Percentiles rank a stretch among this genome's conserved stretches.
phyloP scores from a whole-genome alignment of 371 early-diverging fungal genomes.

The Fennellomyces sp. region DNA sequence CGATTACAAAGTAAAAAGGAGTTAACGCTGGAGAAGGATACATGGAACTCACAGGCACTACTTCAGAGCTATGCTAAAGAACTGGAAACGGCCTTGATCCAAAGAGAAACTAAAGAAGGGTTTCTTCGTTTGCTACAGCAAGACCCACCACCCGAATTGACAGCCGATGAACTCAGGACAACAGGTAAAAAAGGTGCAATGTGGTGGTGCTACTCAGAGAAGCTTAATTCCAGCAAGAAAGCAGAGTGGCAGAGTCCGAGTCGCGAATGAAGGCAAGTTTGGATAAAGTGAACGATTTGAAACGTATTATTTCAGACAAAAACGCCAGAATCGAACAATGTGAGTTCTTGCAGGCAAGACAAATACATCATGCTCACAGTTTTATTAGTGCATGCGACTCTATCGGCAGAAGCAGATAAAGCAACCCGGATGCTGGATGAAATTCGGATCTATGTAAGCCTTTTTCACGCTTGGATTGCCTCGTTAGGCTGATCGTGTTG shows the following conservation, averaged over 20 bases:
- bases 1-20: constrained; percentile 4
- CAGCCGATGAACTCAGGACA: background rate
- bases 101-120: constrained; percentile 3
- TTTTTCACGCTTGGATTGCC: background rate
- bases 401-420: background rate
- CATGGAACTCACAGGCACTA: background rate
- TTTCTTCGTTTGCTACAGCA: constrained; percentile 1
- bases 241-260: background rate
- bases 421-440: background rate
- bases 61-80: background rate
- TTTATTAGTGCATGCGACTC: background rate
- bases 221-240: too few species aligned
- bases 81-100: constrained; percentile 1
- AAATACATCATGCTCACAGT: background rate
- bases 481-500: background rate
- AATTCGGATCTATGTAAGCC: background rate
- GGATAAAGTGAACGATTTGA: background rate
- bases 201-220: too few species aligned
- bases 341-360: background rate
- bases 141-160: background rate
- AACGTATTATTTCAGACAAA: background rate
- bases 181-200: too few species aligned
- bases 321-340: background rate
- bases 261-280: background rate
- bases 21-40: background rate